phyloP scores from a whole-genome alignment of 169 alveolate genomes.

The Neospora caninum region DNA sequence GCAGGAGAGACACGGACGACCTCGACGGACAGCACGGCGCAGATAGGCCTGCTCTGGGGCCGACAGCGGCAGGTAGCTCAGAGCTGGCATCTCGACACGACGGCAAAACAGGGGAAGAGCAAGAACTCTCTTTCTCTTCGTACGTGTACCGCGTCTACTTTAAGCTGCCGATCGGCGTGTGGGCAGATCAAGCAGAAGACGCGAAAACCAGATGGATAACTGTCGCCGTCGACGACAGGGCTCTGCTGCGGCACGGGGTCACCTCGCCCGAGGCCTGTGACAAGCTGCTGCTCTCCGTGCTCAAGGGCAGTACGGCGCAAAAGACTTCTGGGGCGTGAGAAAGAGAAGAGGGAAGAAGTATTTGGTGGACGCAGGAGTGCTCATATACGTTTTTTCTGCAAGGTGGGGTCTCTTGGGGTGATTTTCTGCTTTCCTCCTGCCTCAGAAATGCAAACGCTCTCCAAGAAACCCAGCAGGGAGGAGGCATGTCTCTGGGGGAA shows the following conservation, averaged over 20 bases:
- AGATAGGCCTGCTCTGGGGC: no score
- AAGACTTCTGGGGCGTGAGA: not conserved
- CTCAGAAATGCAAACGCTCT: no score
- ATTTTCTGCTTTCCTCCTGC: no score
- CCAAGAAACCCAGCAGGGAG: no score
- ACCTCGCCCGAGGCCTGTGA: slow-evolving; percentile 29
- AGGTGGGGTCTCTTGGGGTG: no score
- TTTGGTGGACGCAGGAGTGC: not conserved
- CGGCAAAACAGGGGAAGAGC: not conserved
- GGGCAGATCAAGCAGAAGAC: not conserved
- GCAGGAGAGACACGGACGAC: not conserved
- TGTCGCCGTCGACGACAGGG: slow-evolving; percentile 21
- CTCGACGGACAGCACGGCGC: no score
- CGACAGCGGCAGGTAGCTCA: no score
- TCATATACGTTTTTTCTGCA: no score
- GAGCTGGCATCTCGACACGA: not conserved
- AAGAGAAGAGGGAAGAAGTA: not conserved
- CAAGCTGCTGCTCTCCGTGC: slow-evolving; percentile 16
- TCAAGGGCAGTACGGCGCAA: slow-evolving; percentile 2
- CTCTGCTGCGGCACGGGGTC: not conserved
- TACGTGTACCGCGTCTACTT: slow-evolving; percentile 36
- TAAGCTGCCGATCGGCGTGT: slow-evolving; percentile 10
- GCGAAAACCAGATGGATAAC: slow-evolving; percentile 26
- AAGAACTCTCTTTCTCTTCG: not conserved
- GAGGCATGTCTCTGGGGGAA: no score